phyloP scores from a whole-genome alignment of 192 early-diverging fungal genomes.

The Coemansia sp. region DNA sequence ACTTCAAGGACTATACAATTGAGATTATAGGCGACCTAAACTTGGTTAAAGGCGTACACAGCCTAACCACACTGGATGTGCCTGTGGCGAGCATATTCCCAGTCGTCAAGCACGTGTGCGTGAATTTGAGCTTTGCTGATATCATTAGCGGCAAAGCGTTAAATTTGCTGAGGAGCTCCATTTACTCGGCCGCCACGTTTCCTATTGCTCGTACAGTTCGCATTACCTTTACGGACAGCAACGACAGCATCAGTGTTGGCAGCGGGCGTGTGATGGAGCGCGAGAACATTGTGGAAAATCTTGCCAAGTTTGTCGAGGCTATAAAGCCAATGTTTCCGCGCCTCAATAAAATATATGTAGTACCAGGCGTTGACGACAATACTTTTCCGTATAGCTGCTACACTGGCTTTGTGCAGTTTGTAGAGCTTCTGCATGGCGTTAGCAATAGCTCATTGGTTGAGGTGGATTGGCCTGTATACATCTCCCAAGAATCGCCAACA shows the following conservation, averaged over 20 bases:
- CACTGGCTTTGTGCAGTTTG: neutral
- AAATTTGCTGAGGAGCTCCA: neutral
- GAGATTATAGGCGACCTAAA: neutral
- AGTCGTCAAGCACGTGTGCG: neutral
- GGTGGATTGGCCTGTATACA: neutral
- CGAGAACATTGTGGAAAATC: neutral
- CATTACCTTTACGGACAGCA: neutral
- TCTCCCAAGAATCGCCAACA: neutral
- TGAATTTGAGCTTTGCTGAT: neutral
- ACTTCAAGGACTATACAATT: constrained; percentile 1
- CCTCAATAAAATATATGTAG: neutral
- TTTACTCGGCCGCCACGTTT: neutral
- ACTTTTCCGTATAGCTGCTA: neutral
- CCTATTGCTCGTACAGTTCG: neutral
- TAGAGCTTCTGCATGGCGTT: neutral
- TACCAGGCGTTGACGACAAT: neutral
- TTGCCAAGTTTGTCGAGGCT: neutral
- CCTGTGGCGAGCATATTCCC: neutral
- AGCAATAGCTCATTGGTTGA: neutral
- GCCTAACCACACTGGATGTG: neutral
- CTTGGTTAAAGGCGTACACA: neutral
- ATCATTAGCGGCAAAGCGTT: neutral
- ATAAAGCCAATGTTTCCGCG: neutral
- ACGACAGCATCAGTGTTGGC: neutral
- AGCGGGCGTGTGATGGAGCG: neutral